These are phyloP conservation scores for Coleophoma eucalyptorum DNA, from an alignment of 2,329 filamentous ascomycete species.

Conservation along the genomic window DNA sequence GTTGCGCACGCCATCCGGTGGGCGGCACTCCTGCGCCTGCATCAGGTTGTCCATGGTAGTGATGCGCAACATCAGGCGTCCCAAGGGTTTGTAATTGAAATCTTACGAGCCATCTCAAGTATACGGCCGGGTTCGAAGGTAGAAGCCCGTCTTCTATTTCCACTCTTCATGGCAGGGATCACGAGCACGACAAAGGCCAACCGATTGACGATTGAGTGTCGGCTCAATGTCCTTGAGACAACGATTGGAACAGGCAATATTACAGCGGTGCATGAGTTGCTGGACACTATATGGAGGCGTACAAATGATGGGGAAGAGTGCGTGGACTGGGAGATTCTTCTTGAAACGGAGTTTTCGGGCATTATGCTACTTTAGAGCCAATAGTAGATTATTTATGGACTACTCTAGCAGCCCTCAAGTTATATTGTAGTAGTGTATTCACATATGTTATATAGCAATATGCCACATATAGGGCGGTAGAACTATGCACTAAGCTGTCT, in stretches of 20 bases:
- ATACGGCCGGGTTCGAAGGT: neutral
- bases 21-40: neutral
- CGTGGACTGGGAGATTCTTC: constrained; percentile 1
- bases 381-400: too few relatives aligned
- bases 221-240: constrained; percentile 1
- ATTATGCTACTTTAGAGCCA: neutral
- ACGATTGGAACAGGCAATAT: constrained; percentile 1
- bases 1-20: neutral
- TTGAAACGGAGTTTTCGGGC: neutral
- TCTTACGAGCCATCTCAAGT: neutral
- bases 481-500: too few relatives aligned
- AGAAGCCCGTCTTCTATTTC: neutral
- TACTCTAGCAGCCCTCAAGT: too few relatives aligned
- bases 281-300: neutral
- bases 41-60: neutral
- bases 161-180: neutral
- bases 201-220: neutral
- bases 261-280: constrained; percentile 2
- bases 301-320: neutral
- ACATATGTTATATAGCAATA: too few relatives aligned
- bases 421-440: too few relatives aligned
- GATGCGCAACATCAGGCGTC: neutral
- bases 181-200: neutral
- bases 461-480: too few relatives aligned
- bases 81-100: neutral